Evolutionary conservation across 2,329 filamentous ascomycete genomes (phyloP).

Genomic region (Microdochium nivale): DNA sequence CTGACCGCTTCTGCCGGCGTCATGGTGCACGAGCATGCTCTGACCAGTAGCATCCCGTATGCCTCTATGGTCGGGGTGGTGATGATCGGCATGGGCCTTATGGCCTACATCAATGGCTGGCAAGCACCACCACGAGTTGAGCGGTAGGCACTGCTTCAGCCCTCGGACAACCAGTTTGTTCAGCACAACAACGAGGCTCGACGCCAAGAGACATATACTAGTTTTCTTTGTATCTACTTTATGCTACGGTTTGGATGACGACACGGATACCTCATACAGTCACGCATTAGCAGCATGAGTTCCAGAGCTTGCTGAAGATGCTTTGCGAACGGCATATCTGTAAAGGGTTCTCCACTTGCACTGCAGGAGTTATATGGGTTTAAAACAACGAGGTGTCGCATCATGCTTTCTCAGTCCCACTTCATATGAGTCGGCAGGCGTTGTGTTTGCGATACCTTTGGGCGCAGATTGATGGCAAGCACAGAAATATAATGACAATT

Average conservation of each 20-base stretch:
- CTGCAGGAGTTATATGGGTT: not conserved
- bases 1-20: slow-evolving; percentile 28
- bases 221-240: slow-evolving; percentile 18
- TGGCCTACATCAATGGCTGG: slow-evolving; percentile 84
- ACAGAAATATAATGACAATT: no score
- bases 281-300: not conserved
- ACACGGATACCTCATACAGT: not conserved
- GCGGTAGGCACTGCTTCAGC: slow-evolving; percentile 11
- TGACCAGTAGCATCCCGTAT: slow-evolving; percentile 59
- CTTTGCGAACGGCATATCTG: not conserved
- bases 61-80: slow-evolving; percentile 78
- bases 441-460: no score
- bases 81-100: slow-evolving; percentile 70
- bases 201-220: slow-evolving; percentile 6
- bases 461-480: no score
- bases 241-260: slow-evolving; percentile 4
- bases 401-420: not conserved
- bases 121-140: slow-evolving; percentile 38
- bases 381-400: not conserved
- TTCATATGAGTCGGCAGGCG: no score
- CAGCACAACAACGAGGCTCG: not conserved
- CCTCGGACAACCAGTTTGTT: not conserved
- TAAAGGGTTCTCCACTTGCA: not conserved
- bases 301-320: not conserved
- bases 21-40: slow-evolving; percentile 31